A percentile compares a stretch with the other conserved stretches of the same genome.
These are phyloP conservation scores for Pseudofabraea citricarpa DNA, from an alignment of 2,329 filamentous ascomycete genomes.

Conservation along the genomic window DNA sequence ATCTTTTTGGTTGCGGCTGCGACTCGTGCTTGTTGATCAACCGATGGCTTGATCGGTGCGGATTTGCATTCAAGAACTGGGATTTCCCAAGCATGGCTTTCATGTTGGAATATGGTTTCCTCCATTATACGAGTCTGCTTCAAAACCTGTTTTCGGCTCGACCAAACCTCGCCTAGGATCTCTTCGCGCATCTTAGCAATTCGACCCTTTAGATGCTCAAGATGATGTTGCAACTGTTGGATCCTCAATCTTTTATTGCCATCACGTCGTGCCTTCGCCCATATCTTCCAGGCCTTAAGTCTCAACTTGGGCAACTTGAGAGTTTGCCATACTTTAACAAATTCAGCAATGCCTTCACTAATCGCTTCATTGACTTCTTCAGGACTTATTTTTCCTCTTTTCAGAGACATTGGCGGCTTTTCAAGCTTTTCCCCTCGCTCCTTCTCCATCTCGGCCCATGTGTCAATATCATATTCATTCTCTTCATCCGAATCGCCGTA, in stretches of 20 bases:
- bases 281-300: conserved; percentile 53
- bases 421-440: conserved; percentile 34
- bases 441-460: conserved; percentile 56
- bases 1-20: neutral
- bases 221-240: conserved; percentile 34
- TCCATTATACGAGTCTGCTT: conserved; percentile 57
- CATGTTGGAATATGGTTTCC: conserved; percentile 56
- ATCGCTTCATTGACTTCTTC: conserved; percentile 49
- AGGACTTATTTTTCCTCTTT: conserved; percentile 29
- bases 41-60: conserved; percentile 30
- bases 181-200: conserved; percentile 50
- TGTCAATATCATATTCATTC: conserved; percentile 52
- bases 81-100: conserved; percentile 48
- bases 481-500: conserved; percentile 51
- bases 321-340: conserved; percentile 52
- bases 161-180: conserved; percentile 49
- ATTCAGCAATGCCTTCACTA: conserved; percentile 44
- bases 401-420: conserved; percentile 27
- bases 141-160: conserved; percentile 44
- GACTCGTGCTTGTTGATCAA: conserved; percentile 1
- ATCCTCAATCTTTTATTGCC: conserved; percentile 36
- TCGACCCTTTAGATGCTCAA: conserved; percentile 41
- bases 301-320: conserved; percentile 51
- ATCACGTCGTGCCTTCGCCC: conserved; percentile 49
- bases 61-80: conserved; percentile 37